Conservation (phyloP, 139 green algal genomes). For the Asterochloris sp. region DNA sequence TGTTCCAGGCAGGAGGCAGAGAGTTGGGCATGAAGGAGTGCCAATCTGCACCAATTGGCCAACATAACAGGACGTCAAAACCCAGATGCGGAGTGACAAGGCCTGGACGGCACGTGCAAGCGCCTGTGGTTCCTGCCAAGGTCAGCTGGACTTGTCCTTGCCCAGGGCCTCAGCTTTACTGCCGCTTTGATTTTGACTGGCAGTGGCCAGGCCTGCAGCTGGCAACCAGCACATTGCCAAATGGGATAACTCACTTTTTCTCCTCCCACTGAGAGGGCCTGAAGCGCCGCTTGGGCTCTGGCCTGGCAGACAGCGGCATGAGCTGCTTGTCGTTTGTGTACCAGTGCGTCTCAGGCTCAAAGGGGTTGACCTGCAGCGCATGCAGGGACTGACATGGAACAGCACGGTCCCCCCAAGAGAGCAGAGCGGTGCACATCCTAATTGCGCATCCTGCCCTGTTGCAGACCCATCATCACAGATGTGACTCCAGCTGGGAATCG, state of each 20-base stretch:
- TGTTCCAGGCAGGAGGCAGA: no score
- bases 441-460: no score
- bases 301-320: slow-evolving; percentile 74
- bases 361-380: slow-evolving; percentile 51
- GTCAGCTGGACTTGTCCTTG: no score
- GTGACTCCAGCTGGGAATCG: no score
- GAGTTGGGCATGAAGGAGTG: no score
- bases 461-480: no score
- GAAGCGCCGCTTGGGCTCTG: slow-evolving; percentile 96
- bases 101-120: background rate
- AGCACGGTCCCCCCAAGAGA: background rate
- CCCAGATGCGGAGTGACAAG: no score
- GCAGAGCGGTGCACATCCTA: background rate
- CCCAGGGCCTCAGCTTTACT: no score
- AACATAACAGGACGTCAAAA: no score
- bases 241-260: slow-evolving; percentile 66
- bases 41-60: no score
- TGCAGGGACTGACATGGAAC: background rate
- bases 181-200: no score
- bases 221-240: background rate
- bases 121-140: background rate
- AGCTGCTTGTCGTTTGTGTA: slow-evolving; percentile 72
- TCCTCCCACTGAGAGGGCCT: slow-evolving; percentile 96
- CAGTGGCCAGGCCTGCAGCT: background rate
- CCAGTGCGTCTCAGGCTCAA: slow-evolving; percentile 67